phyloP scores from a whole-genome alignment of 192 early-diverging fungal genomes.

The Gaertneriomyces semiglobifer region DNA sequence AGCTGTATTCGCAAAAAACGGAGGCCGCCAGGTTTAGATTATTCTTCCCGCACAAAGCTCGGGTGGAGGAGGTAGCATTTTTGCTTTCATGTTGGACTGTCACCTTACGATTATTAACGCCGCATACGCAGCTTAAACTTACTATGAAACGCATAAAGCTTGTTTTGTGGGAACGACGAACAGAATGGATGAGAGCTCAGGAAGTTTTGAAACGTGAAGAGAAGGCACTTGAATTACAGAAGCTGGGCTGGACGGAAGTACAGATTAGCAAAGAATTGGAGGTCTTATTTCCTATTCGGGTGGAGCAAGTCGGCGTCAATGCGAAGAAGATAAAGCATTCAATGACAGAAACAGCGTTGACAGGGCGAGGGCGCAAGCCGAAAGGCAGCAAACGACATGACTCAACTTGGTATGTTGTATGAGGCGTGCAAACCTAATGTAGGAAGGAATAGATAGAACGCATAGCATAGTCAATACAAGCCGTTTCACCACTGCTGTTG shows the following conservation, averaged over 20 bases:
- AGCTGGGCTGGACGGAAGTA: slow-evolving; percentile 7
- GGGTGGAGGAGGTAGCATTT: slow-evolving; percentile 35
- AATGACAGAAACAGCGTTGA: too few species aligned
- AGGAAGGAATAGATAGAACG: too few species aligned
- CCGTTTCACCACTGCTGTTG: too few species aligned
- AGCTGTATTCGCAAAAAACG: slow-evolving; percentile 45
- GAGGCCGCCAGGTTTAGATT: slow-evolving; percentile 49
- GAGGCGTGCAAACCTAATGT: too few species aligned
- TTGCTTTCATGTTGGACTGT: slow-evolving; percentile 3
- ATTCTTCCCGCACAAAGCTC: slow-evolving; percentile 40
- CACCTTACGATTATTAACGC: slow-evolving; percentile 3
- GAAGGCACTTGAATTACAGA: slow-evolving; percentile 6
- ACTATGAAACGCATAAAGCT: slow-evolving; percentile 52
- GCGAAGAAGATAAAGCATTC: slow-evolving; percentile 8
- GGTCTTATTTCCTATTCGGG: slow-evolving; percentile 22
- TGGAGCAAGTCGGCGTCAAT: slow-evolving; percentile 18
- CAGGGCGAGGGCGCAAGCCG: too few species aligned
- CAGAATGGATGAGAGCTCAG: slow-evolving; percentile 43
- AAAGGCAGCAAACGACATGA: too few species aligned
- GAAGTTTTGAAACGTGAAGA: slow-evolving; percentile 31
- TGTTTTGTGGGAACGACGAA: slow-evolving; percentile 52
- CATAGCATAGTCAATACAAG: too few species aligned
- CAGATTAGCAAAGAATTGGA: slow-evolving; percentile 14
- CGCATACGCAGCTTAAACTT: slow-evolving; percentile 33
- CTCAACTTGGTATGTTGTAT: too few species aligned